phyloP scores from a whole-genome alignment of 2,329 filamentous ascomycete genomes.

The Curvularia sp. region DNA sequence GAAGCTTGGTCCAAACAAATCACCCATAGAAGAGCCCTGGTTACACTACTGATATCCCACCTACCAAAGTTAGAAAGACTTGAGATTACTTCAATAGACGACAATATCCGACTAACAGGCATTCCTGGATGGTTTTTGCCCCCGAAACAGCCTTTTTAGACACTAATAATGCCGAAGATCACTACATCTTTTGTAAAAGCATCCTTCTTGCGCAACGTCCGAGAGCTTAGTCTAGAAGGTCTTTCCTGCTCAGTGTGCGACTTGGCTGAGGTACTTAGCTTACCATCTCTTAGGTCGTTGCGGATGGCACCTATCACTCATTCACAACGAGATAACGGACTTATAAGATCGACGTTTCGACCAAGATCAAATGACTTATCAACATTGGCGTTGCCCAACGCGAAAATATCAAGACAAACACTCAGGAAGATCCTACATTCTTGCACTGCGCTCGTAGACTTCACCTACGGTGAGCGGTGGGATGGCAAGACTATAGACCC shows the following conservation, averaged over 20 bases:
- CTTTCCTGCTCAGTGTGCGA: too few species aligned
- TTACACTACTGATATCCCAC: conserved; percentile 3
- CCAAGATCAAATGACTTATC: neutral
- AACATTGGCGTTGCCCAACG: conserved; percentile 3
- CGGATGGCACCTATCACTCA: too few species aligned
- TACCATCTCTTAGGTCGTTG: too few species aligned
- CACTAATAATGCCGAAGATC: conserved; percentile 4
- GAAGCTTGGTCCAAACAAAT: conserved; percentile 1
- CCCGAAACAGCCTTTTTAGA: conserved; percentile 2
- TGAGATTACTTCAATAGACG: conserved; percentile 1
- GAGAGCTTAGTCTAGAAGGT: neutral
- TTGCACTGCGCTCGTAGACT: conserved; percentile 8
- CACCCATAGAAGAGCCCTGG: conserved; percentile 2
- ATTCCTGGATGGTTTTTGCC: conserved; percentile 2
- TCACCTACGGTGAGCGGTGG: conserved; percentile 5
- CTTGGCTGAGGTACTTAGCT: too few species aligned
- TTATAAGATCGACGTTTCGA: too few species aligned
- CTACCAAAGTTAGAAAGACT: conserved; percentile 4
- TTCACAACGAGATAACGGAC: too few species aligned
- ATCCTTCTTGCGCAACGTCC: conserved; percentile 6
- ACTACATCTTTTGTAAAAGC: conserved; percentile 3
- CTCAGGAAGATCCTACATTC: conserved; percentile 5
- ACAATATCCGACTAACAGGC: neutral
- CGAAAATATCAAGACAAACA: conserved; percentile 3
- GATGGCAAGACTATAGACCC: neutral